Evolutionary conservation across 164 flowering plant species (phyloP), one percentile per base, ranked within the genome.

Genomic region (Aristolochia contorta): DNA sequence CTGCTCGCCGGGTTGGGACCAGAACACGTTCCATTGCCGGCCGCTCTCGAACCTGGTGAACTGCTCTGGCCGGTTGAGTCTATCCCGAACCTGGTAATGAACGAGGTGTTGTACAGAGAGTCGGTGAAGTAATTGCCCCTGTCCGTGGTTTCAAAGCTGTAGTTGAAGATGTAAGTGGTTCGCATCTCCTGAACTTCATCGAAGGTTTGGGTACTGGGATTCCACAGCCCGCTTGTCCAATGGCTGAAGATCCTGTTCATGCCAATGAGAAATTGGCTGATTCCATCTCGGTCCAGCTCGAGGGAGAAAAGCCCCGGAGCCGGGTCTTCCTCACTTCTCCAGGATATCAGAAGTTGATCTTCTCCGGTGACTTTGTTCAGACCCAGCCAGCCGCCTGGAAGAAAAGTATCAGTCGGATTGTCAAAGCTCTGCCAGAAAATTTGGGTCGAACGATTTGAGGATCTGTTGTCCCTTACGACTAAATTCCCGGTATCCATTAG

Each of bases 141-240:
- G 0, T 48, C 60, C 27, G 57, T 61, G 3, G 45, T 3, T 2
- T 60, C 10, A 20, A 49, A 68, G 53, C 63, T 64, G 57, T 21
- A 57, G 54, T 68, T 54, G 53, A 45, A 65, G 41, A 61, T 18
- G 33, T 58, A 67, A 15, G 32, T 63, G 18, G 21, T 1, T 49
- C 49, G 45, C 71, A 71, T 71, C 61, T 71, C 71, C n/a, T 71
- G 71, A 20, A 67, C 67, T 27, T 1, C 16, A 30, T 32, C 22
- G 46, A 61, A 61, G 20, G 7, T 25, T 4, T 25, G 20, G 30
- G 20, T 25, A 16, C 19, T n/a, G 51, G 16, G n/a, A 20, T 66
- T 33, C 69, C 64, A 66, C 25, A 43, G 37, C 16, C 69, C 64
- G 19, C 69, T 60, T 22, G 59, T 45, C 64, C 69, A 66, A 46